These are phyloP conservation scores for Aspergillus sp. DNA, from an alignment of 2,329 filamentous ascomycete genomes.

Conservation along the genomic window DNA sequence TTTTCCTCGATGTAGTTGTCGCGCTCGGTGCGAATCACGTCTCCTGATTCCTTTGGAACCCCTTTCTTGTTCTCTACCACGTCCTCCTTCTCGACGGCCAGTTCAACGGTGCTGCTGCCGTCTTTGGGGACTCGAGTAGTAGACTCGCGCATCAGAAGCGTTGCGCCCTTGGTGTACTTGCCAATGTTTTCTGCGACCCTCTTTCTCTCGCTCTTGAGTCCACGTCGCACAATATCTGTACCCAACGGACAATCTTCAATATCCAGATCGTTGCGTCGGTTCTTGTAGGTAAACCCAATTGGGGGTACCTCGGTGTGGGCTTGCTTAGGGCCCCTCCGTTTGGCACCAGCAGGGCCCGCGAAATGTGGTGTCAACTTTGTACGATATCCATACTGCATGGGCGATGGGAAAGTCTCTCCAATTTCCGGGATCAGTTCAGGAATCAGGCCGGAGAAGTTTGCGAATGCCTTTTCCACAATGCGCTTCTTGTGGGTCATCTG, in stretches of 20 bases:
- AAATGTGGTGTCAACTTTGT: constrained; percentile 98
- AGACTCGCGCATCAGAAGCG: constrained; percentile 80
- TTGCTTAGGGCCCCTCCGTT: constrained; percentile 46
- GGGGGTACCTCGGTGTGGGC: constrained; percentile 60
- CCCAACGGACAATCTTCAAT: constrained; percentile 98
- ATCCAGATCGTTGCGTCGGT: constrained; percentile 73
- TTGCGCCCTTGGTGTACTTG: constrained; percentile 76
- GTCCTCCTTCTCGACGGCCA: constrained; percentile 10
- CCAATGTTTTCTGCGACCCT: constrained; percentile 66
- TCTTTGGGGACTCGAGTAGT: constrained; percentile 56
- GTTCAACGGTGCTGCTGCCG: constrained; percentile 1
- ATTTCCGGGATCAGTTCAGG: constrained; percentile 70
- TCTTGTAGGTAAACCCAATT: constrained; percentile 88
- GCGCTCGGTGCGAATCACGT: constrained; percentile 52
- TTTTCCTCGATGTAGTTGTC: constrained; percentile 69
- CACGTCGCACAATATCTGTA: constrained; percentile 75
- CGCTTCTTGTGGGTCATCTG: constrained; percentile 80
- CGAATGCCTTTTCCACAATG: constrained; percentile 86
- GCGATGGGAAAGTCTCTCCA: constrained; percentile 81
- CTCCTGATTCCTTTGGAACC: constrained; percentile 30
- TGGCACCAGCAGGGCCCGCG: constrained; percentile 62
- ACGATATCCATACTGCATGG: constrained; percentile 86
- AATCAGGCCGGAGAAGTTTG: constrained; percentile 80
- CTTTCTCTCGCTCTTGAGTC: constrained; percentile 73
- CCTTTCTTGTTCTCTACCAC: constrained; percentile 17